Evolutionary conservation across 2,329 filamentous ascomycete species (phyloP).

Genomic region (Monosporascus ibericus): DNA sequence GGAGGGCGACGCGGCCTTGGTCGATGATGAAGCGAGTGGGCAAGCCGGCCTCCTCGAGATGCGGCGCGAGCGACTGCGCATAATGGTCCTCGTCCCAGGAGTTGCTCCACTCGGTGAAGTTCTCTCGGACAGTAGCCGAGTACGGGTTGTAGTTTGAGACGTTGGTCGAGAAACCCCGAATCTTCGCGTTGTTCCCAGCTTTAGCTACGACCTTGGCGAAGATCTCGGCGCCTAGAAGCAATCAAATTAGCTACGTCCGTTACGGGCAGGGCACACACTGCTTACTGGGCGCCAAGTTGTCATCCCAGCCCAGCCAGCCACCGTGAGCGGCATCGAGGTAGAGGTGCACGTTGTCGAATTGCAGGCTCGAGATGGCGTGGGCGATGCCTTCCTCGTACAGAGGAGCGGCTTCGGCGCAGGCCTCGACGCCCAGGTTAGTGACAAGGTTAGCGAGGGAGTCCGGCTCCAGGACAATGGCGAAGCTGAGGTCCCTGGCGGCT

Average conservation of each 20-base stretch:
- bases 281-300: constrained; percentile 37
- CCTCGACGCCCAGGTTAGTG: constrained; percentile 46
- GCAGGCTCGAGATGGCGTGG: constrained; percentile 45
- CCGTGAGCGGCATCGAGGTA: constrained; percentile 53
- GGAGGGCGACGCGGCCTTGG: constrained; percentile 33
- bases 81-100: constrained; percentile 53
- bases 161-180: constrained; percentile 52
- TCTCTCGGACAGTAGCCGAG: constrained; percentile 31
- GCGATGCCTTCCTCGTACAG: constrained; percentile 44
- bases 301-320: constrained; percentile 53
- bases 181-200: constrained; percentile 40
- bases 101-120: constrained; percentile 36
- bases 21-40: constrained; percentile 30
- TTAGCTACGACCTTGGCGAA: constrained; percentile 43
- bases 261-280: not conserved
- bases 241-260: not conserved
- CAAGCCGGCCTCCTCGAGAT: constrained; percentile 45
- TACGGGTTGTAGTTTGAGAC: constrained; percentile 54
- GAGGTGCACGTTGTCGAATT: constrained; percentile 51
- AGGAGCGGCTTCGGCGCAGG: constrained; percentile 41
- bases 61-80: constrained; percentile 56
- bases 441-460: constrained; percentile 55
- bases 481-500: constrained; percentile 36
- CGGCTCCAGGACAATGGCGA: constrained; percentile 45
- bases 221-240: constrained; percentile 33